phyloP scores from a whole-genome alignment of 2,329 filamentous ascomycete species.

The Zarea fungicola region DNA sequence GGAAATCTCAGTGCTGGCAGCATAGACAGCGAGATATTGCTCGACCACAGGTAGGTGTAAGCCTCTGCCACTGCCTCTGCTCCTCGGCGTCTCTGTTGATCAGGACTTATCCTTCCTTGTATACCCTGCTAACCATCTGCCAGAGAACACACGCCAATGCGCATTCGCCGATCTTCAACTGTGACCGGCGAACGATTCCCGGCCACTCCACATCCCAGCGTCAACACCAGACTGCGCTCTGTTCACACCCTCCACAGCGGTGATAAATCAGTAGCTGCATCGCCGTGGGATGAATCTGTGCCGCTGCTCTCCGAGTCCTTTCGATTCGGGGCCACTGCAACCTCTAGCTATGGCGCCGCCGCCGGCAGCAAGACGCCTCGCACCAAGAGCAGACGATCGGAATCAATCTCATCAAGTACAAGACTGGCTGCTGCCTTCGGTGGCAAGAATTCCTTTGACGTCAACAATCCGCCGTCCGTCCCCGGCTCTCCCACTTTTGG shows the following conservation, averaged over 20 bases:
- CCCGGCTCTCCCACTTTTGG: conserved; percentile 56
- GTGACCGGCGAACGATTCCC: conserved; percentile 33
- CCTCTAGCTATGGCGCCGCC: conserved; percentile 39
- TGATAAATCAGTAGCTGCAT: conserved; percentile 45
- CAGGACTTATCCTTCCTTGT: neutral
- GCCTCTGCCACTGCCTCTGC: neutral
- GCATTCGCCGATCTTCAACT: conserved; percentile 56
- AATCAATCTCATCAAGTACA: conserved; percentile 47
- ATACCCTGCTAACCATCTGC: conserved; percentile 10
- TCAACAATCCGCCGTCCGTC: conserved; percentile 66
- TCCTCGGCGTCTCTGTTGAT: neutral
- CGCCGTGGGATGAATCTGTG: conserved; percentile 42
- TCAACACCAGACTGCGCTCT: conserved; percentile 31
- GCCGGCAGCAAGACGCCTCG: conserved; percentile 31
- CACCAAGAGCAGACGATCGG: conserved; percentile 40
- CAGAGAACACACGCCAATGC: conserved; percentile 57
- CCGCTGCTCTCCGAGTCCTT: conserved; percentile 45
- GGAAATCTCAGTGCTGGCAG: conserved; percentile 74
- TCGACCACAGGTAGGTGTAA: conserved; percentile 70
- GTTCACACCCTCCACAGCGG: conserved; percentile 33
- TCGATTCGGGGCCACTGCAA: conserved; percentile 19
- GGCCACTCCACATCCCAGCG: conserved; percentile 25
- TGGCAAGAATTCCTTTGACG: conserved; percentile 47
- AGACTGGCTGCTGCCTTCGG: conserved; percentile 30
- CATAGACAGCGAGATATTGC: conserved; percentile 78